Base-by-base conservation (phyloP, 345 rosid genomes). In the Brassica rapa region DNA sequence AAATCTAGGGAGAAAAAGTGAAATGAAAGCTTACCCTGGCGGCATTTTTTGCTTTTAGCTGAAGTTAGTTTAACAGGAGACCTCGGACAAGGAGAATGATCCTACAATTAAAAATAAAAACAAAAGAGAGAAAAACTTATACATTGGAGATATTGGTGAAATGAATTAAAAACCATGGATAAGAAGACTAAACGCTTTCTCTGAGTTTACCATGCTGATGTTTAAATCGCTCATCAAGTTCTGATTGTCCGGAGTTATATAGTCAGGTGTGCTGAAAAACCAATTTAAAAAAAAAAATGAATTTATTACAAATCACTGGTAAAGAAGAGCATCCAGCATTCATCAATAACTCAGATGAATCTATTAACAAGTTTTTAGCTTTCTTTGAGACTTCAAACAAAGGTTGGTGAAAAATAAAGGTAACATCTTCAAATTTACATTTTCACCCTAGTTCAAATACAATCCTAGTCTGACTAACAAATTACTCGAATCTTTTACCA, bases 191-290 rank as follows among this genome's bases (percentile, higher is more conserved):
- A 32, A 32, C 5, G 35, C 35, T 32, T 5, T 32, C 68, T 43
- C 11, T 30, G 23, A 75, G 7, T 12, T 82, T 37, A 90, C 99
- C 94, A 88, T 83, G 81, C 80, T 86, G 83, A 81, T 83, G 72
- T 90, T 92, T 25, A 91, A 80, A 62, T 88, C 73, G 76, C 37
- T 80, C 71, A 81, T 29, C 77, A 89, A 46, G 64, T 86, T 85
- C 78, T 87, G 99, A 85, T 96, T 89, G 69, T 89, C 96, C 5
- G 99, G 97, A 0, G 98, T 93, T 69, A 93, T 88, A 71, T 96
- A 96, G 76, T 93, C 99, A 7, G 99, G 99, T 70, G 99, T 93
- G 81, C 98, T 96, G 92, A 82, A 82, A 77, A 43, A 16, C 15
- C 33, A 66, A 14, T 62, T 8, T 62, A 10, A 14, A 79, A 39